Conservation (phyloP, 495 filamentous ascomycete genomes). For the Hyaloscypha bicolor region DNA sequence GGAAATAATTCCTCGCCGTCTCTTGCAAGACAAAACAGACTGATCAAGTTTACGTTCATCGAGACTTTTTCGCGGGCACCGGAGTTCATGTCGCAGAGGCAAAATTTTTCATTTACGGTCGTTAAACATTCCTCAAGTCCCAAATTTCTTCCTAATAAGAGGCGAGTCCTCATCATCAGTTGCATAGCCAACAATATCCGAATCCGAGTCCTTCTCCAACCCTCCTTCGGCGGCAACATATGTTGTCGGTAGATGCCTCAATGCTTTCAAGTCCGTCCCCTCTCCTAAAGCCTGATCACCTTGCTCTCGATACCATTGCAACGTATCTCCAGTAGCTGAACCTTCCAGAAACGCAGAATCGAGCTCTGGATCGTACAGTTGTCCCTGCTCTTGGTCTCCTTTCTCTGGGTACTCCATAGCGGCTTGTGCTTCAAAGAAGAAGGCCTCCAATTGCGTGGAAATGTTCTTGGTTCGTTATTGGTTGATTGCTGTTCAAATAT, state of each 20-base stretch:
- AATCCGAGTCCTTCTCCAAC: not conserved
- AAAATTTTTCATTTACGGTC: not conserved
- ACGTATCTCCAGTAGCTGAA: too few relatives aligned
- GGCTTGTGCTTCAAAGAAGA: not conserved
- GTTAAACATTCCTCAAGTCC: not conserved
- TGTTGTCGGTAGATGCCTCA: too few relatives aligned
- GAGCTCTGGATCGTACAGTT: too few relatives aligned
- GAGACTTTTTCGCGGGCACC: too few relatives aligned
- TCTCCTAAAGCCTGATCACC: not conserved
- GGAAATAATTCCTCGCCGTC: not conserved
- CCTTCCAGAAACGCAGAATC: too few relatives aligned
- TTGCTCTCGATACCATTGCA: too few relatives aligned
- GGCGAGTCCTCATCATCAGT: not conserved
- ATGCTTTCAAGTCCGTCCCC: not conserved
- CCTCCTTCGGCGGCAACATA: not conserved
- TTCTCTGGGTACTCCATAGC: too few relatives aligned
- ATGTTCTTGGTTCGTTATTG: not conserved
- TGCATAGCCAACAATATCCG: not conserved
- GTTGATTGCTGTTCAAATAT: not conserved
- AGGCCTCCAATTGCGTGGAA: not conserved
- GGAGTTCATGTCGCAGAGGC: too few relatives aligned
- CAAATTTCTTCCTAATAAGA: not conserved
- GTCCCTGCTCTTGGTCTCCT: too few relatives aligned
- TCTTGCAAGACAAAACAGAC: not conserved
- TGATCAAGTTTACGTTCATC: too few relatives aligned